Conservation (phyloP, 208 protist species). For the Trypanosoma vivax region DNA sequence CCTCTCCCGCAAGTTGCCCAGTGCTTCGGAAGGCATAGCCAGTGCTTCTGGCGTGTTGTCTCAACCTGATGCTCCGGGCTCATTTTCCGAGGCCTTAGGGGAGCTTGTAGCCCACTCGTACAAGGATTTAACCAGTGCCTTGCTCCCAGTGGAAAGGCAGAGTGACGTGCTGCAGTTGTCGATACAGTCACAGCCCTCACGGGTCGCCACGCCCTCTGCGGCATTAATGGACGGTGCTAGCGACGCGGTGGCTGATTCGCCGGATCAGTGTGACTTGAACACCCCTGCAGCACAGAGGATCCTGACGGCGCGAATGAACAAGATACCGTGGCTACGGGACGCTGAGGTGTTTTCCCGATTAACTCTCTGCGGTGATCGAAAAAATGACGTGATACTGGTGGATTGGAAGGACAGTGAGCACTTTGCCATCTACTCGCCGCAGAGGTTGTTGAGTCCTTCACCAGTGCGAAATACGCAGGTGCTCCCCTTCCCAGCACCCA, state of each 20-base stretch:
- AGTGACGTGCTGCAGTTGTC: conserved; percentile 11
- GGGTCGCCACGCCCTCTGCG: not conserved
- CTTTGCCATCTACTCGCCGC: conserved; percentile 14
- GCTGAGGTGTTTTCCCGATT: conserved; percentile 61
- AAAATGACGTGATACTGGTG: conserved; percentile 56
- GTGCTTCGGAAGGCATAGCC: no score
- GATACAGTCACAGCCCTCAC: conserved; percentile 2
- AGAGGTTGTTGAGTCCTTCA: not conserved
- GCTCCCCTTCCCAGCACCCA: no score
- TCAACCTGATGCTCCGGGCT: no score
- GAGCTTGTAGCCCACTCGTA: no score
- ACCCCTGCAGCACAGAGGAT: conserved; percentile 22
- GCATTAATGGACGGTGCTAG: no score
- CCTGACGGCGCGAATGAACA: conserved; percentile 29
- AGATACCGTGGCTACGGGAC: conserved; percentile 63
- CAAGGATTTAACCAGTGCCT: conserved; percentile 5
- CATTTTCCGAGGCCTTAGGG: no score
- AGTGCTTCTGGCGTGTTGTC: no score
- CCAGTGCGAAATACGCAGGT: not conserved
- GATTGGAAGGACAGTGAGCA: conserved; percentile 20
- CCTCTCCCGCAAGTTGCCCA: no score
- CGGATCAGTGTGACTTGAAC: conserved; percentile 25
- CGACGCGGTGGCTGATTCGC: not conserved
- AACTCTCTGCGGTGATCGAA: conserved; percentile 32
- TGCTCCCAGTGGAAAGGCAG: conserved; percentile 11